These are phyloP conservation scores for Stipa capillata DNA, from an alignment of 176 grass and related monocot species.

Conservation along the genomic window DNA sequence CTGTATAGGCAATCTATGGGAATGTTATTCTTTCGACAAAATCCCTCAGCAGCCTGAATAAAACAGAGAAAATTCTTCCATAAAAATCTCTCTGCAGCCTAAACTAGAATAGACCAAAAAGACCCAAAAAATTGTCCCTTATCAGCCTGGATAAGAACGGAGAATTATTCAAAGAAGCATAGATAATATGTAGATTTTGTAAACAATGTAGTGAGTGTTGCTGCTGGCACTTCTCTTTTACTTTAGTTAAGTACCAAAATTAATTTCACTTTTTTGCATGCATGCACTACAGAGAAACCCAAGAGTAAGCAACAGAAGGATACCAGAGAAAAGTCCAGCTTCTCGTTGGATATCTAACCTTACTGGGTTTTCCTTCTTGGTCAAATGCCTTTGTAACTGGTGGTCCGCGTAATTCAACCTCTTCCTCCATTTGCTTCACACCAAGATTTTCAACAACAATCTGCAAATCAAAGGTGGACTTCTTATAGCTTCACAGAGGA, in stretches of 20 bases:
- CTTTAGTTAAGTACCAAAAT: not conserved
- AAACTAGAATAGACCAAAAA: conserved; percentile 4
- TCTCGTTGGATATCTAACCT: conserved; percentile 45
- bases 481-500: not conserved
- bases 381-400: conserved; percentile 88
- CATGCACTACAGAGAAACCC: not conserved
- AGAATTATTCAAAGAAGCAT: conserved; percentile 5
- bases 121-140: conserved; percentile 4
- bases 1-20: conserved; percentile 48
- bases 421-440: conserved; percentile 61
- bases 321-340: not conserved
- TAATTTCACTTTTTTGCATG: not conserved
- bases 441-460: conserved; percentile 68
- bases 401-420: conserved; percentile 80
- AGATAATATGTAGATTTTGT: not conserved
- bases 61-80: conserved; percentile 39
- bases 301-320: conserved; percentile 18
- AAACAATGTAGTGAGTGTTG: not conserved
- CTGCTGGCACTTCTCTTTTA: not conserved
- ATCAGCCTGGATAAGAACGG: conserved; percentile 19
- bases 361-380: conserved; percentile 70
- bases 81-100: conserved; percentile 44
- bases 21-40: conserved; percentile 80
- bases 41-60: conserved; percentile 80
- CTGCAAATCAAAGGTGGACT: conserved; percentile 40